Evolutionary conservation across 768 basidiomycete genomes (phyloP).

Genomic region (Pulveroboletus frians): DNA sequence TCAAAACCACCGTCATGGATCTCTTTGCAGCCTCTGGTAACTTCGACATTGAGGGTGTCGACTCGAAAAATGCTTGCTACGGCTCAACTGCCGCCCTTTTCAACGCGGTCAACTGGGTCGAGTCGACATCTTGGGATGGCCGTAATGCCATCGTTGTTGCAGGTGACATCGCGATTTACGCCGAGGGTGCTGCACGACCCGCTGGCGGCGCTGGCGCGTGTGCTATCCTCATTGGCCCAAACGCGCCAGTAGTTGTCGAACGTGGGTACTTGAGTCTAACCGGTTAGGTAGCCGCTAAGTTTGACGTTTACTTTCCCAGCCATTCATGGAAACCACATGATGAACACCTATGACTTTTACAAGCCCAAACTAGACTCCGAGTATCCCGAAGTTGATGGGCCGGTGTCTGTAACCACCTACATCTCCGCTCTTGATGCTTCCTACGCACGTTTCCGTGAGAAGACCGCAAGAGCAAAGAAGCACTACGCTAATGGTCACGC

Average conservation of each 20-base stretch:
- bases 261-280: conserved; percentile 66
- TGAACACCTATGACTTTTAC: conserved; percentile 98
- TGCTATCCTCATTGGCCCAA: conserved; percentile 92
- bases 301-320: conserved; percentile 45
- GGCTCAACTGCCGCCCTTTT: conserved; percentile 98
- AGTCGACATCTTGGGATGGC: conserved; percentile 94
- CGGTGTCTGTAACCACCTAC: conserved; percentile 93
- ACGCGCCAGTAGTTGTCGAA: conserved; percentile 92
- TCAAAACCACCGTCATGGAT: conserved; percentile 98
- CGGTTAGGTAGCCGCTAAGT: neutral
- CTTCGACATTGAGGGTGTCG: conserved; percentile 96
- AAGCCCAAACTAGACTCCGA: conserved; percentile 94
- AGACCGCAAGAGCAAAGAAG: conserved; percentile 65
- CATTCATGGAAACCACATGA: conserved; percentile 94
- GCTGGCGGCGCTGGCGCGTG: conserved; percentile 96
- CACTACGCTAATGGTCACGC: conserved; percentile 32
- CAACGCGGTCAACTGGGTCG: conserved; percentile 98
- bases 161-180: conserved; percentile 97
- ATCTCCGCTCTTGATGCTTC: conserved; percentile 88
- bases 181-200: conserved; percentile 90
- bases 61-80: conserved; percentile 99
- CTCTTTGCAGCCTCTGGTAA: conserved; percentile 91
- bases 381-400: conserved; percentile 96
- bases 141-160: conserved; percentile 95
- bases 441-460: conserved; percentile 80